A percentile compares a stretch with the other conserved stretches of the same genome.
These are phyloP conservation scores for Fusarium sp. DNA, from an alignment of 2,329 filamentous ascomycete species.

Conservation along the genomic window DNA sequence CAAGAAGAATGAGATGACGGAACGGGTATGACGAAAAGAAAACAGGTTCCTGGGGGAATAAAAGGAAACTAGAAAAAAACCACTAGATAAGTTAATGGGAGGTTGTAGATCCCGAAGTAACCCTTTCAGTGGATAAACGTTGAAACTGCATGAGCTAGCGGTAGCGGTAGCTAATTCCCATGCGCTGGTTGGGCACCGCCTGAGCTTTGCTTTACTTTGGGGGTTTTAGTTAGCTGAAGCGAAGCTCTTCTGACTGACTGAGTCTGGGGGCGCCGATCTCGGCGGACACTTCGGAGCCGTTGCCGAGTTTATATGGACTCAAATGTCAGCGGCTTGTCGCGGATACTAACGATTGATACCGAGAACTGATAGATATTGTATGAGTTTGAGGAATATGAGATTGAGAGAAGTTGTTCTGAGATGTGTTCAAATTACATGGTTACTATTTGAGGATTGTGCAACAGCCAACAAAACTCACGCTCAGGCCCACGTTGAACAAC, in stretches of 20 bases:
- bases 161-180: slow-evolving; percentile 19
- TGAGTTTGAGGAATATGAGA: neutral
- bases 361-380: neutral
- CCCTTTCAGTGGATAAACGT: slow-evolving; percentile 16
- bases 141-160: neutral
- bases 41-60: neutral
- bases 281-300: slow-evolving; percentile 20
- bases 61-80: neutral
- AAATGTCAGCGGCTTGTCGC: slow-evolving; percentile 21
- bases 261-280: slow-evolving; percentile 24
- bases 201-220: neutral
- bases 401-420: neutral
- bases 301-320: slow-evolving; percentile 6
- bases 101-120: slow-evolving; percentile 12
- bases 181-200: slow-evolving; percentile 19
- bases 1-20: neutral
- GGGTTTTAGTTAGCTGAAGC: neutral
- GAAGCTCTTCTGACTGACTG: neutral
- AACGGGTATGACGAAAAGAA: neutral
- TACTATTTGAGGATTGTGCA: neutral
- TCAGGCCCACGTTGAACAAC: neutral
- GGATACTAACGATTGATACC: neutral
- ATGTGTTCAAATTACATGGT: neutral
- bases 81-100: neutral
- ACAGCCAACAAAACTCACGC: neutral